Evolutionary conservation across 1,284 basidiomycete species (phyloP).

Genomic region (Phaffia rhodozyma): DNA sequence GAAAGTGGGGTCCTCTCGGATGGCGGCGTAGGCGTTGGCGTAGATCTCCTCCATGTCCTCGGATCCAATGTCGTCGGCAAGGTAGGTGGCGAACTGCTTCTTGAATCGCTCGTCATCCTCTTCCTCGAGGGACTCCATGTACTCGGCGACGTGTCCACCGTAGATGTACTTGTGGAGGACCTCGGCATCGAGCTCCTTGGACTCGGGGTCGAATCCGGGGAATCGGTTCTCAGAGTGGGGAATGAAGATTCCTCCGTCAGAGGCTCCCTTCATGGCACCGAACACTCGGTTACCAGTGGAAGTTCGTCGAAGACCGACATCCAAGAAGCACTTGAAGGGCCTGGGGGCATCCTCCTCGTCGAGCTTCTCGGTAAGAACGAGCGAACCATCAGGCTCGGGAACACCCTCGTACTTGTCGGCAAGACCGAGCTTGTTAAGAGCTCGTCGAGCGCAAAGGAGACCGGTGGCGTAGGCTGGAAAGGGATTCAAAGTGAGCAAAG

Average conservation of each 20-base stretch:
- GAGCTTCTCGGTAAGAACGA: conserved; percentile 67
- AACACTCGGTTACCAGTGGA: conserved; percentile 97
- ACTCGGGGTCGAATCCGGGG: conserved; percentile 93
- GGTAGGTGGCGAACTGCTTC: conserved; percentile 94
- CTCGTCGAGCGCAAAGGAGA: conserved; percentile 87
- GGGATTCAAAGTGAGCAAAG: conserved; percentile 1
- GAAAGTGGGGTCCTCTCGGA: conserved; percentile 89
- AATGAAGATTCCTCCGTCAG: conserved; percentile 94
- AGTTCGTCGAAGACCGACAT: conserved; percentile 95
- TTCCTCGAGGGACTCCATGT: conserved; percentile 99
- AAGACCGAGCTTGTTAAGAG: conserved; percentile 86
- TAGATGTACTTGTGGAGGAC: conserved; percentile 96
- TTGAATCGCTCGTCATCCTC: conserved; percentile 99
- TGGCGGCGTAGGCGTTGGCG: conserved; percentile 77
- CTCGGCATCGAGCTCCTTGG: conserved; percentile 89
- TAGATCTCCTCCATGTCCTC: conserved; percentile 98
- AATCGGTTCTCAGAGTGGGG: conserved; percentile 98
- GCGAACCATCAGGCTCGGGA: conserved; percentile 77
- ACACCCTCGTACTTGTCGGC: conserved; percentile 99
- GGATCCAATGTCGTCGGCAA: conserved; percentile 87
- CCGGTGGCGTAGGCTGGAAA: conserved; percentile 47
- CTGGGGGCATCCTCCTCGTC: conserved; percentile 89
- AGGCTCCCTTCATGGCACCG: conserved; percentile 97
- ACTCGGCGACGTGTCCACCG: conserved; percentile 96
- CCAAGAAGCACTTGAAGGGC: conserved; percentile 97